These are phyloP conservation scores for Porcisia hertigi DNA, from an alignment of 208 protist species.

Conservation along the genomic window DNA sequence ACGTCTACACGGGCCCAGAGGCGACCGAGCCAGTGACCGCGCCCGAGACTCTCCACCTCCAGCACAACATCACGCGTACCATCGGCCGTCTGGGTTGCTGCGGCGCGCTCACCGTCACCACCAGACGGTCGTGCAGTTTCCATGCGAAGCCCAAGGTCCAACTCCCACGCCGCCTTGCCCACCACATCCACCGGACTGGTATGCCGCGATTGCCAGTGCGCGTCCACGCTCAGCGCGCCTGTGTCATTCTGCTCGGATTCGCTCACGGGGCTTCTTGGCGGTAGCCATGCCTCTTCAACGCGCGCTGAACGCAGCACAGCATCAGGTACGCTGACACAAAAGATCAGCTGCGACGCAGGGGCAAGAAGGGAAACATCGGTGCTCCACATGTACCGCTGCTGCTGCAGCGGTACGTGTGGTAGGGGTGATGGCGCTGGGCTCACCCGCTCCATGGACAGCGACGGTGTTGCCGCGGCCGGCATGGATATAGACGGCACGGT, in stretches of 20 bases:
- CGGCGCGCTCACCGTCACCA: neutral
- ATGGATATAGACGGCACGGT: neutral
- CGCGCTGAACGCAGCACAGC: constrained; percentile 8
- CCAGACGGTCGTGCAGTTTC: neutral
- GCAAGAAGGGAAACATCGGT: constrained; percentile 9
- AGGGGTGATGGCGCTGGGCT: neutral
- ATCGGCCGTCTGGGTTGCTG: neutral
- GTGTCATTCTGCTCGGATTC: neutral
- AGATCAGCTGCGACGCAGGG: constrained; percentile 9
- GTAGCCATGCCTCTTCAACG: constrained; percentile 14
- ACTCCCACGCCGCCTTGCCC: constrained; percentile 10
- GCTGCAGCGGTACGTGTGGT: neutral
- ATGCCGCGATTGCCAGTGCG: neutral
- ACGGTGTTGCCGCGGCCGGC: neutral
- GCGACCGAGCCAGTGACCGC: constrained; percentile 23
- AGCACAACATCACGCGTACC: constrained; percentile 17
- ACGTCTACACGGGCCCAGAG: constrained; percentile 12
- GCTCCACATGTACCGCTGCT: constrained; percentile 24
- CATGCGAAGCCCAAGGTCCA: constrained; percentile 3
- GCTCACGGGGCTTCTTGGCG: neutral
- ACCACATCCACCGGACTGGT: neutral
- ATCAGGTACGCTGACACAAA: constrained; percentile 11
- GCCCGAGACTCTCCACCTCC: constrained; percentile 20
- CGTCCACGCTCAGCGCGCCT: neutral
- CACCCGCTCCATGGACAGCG: neutral